phyloP scores from a whole-genome alignment of 352 stramenopile species.

The Globisporangium iwayamae region DNA sequence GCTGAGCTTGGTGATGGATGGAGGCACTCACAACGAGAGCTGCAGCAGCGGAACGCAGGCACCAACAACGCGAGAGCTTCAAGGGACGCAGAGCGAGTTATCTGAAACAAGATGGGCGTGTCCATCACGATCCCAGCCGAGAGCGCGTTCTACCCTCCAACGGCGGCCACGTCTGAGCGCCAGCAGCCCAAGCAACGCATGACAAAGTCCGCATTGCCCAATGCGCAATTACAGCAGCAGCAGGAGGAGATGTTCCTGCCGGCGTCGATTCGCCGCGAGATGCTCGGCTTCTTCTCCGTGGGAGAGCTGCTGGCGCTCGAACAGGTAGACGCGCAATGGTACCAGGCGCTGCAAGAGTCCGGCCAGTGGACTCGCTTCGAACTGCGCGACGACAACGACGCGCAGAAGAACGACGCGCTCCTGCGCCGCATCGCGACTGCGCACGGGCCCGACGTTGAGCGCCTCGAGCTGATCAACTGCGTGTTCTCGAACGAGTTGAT shows the following conservation, averaged over 20 bases:
- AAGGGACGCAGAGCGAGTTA: conserved; percentile 4
- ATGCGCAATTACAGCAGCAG: not conserved
- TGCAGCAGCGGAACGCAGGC: not conserved
- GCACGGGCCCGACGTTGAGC: conserved; percentile 37
- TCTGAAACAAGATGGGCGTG: conserved; percentile 5
- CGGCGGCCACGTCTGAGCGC: not conserved
- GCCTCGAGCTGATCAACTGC: conserved; percentile 45
- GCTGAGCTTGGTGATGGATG: not conserved
- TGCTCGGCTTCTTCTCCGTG: conserved; percentile 48
- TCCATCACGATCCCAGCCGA: conserved; percentile 12
- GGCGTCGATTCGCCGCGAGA: conserved; percentile 28
- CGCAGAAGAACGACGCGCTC: conserved; percentile 22
- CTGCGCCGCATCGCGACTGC: conserved; percentile 27
- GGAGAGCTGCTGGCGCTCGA: conserved; percentile 55
- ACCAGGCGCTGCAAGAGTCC: conserved; percentile 21
- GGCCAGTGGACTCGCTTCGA: conserved; percentile 31
- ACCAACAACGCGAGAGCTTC: not conserved
- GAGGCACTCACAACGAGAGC: conserved; percentile 8
- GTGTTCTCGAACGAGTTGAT: conserved; percentile 32
- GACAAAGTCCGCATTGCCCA: not conserved
- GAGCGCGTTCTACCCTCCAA: not conserved
- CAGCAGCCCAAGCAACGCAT: not conserved
- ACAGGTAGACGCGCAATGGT: conserved; percentile 35
- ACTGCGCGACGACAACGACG: conserved; percentile 32
- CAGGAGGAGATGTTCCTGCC: conserved; percentile 20